Evolutionary conservation across 306 rosid species (phyloP), one percentile per base, ranked within the genome.

Genomic region (Elaeagnus macrophylla): DNA sequence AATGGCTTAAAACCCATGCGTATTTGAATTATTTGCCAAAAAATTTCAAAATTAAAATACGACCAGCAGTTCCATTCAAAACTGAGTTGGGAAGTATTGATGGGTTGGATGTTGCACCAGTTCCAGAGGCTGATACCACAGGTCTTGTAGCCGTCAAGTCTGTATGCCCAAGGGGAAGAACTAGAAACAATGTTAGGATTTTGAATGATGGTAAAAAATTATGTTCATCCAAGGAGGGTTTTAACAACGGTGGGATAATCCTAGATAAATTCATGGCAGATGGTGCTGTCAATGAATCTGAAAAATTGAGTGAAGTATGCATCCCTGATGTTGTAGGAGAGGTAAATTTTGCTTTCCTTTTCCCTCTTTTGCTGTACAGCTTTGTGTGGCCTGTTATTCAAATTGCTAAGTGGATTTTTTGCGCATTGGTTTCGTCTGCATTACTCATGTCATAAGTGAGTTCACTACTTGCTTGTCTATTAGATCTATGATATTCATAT

Each of bases 131-230:
- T 48, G 81, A 75, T 51, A 49, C 65, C 51, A 64, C 70, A 43
- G 89, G 80, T 75, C 78, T 79, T 56, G 89, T 81, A 53, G 74
- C 85, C 56, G 96, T 84, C 59, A 84, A 84, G 82, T 87, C 94
- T 10, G 88, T 88, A 19, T 79, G 85, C 12, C 82, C 83, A 15
- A 71, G 85, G 68, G 81, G 99, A 69, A 81, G 86, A 81, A 83
- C 88, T 49, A 76, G 70, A 69, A 74, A 75, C 64, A 72, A 77
- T 51, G 44, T 75, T 54, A 84, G 88, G 82, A 62, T 70, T 78
- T 73, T 72, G 74, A 93, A 80, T 75, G 86, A 82, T 60, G 64
- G 76, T 58, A 83, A 77, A 78, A 60, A 70, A 58, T 44, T 68
- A 53, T 61, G 85, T 56, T 73, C 93, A 41, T 67, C 87, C 6